Evolutionary conservation across 2,329 filamentous ascomycete species (phyloP), one percentile per base, ranked within the genome.

Genomic region (Penicillium sp.): DNA sequence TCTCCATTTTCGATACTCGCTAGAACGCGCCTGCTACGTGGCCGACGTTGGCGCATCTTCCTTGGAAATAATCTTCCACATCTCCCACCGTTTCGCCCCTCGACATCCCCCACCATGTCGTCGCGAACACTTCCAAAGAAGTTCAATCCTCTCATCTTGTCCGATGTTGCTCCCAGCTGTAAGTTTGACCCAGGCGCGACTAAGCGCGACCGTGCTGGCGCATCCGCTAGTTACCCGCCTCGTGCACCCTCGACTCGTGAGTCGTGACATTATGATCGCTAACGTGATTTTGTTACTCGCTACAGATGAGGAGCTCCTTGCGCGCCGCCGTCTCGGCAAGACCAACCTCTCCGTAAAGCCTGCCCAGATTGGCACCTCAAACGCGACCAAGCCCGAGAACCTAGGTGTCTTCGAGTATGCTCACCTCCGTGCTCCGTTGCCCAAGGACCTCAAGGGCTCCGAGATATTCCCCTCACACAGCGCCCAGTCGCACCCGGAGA

Each of bases 341-440:
- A 99, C 93, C 19, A 88, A 95, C 72, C 80, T 99, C 56, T 84
- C 86, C 9, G 84, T 91, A 44, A 93, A 90, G 75, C 84, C 89
- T 63, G 83, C 85, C 29, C 83, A 87, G 60, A 76, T 85, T n/a
- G 82, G 82, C 52, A 81, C 82, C 9, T 80, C 81, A 33, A 86
- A 84, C 69, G 85, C 89, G 56, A 82, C 84, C 49, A 88, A 89
- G 67, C 77, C 83, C 39, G 79, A 86, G 58, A 84, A 86, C 59
- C 77, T 93, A 53, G 89, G 89, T 43, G 83, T 86, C 39, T 95
- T 99, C 68, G 93, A 97, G 72, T 99, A 99, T 71, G 92, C 91
- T 57, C 93, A 99, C 69, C 79, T 99, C 41, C 87, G 92, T 65
- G 92, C 91, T 53, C 92, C 93, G 12, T 76, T 99, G 39, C 93